A percentile compares a stretch with the other conserved stretches of the same genome.
Evolutionary conservation across 805 yeast genomes (phyloP).

Genomic region (Dipodascus albidus): DNA sequence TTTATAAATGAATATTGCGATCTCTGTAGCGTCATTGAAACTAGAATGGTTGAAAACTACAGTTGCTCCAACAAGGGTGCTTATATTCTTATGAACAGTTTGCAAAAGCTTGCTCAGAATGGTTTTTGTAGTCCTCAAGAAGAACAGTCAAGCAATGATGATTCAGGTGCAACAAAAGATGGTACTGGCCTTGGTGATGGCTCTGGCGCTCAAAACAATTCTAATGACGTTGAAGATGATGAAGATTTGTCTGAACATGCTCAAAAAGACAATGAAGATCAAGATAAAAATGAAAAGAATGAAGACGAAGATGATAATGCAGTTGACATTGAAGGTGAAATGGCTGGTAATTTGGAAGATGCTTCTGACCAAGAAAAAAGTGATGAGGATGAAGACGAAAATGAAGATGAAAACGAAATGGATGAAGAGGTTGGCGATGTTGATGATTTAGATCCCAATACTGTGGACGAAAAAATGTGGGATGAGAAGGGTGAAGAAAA

Average conservation of each 20-base stretch:
- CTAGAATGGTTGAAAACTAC: slow-evolving; percentile 39
- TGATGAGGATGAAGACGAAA: slow-evolving; percentile 40
- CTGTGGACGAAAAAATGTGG: slow-evolving; percentile 97
- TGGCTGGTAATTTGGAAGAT: slow-evolving; percentile 89
- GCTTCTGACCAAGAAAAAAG: slow-evolving; percentile 45
- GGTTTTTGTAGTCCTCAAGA: slow-evolving; percentile 94
- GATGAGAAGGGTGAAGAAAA: slow-evolving; percentile 76
- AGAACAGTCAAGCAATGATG: slow-evolving; percentile 48
- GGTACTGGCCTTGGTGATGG: slow-evolving; percentile 96
- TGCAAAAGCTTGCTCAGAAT: slow-evolving; percentile 52
- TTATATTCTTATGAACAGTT: slow-evolving; percentile 41
- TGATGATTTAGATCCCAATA: slow-evolving; percentile 86
- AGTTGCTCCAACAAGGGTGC: slow-evolving; percentile 48
- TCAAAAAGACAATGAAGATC: slow-evolving; percentile 58
- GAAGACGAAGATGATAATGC: slow-evolving; percentile 66
- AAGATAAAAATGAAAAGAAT: slow-evolving; percentile 37
- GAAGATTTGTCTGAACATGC: slow-evolving; percentile 74
- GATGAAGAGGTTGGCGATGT: slow-evolving; percentile 87
- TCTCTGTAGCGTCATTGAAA: slow-evolving; percentile 34
- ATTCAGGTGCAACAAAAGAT: slow-evolving; percentile 52
- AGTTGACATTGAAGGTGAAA: slow-evolving; percentile 89
- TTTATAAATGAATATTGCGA: slow-evolving; percentile 47
- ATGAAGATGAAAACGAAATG: slow-evolving; percentile 49
- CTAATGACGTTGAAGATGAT: slow-evolving; percentile 82
- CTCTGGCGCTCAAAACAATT: slow-evolving; percentile 68